Evolutionary conservation across 2,329 filamentous ascomycete species (phyloP).

Genomic region (Colletotrichum sp.): DNA sequence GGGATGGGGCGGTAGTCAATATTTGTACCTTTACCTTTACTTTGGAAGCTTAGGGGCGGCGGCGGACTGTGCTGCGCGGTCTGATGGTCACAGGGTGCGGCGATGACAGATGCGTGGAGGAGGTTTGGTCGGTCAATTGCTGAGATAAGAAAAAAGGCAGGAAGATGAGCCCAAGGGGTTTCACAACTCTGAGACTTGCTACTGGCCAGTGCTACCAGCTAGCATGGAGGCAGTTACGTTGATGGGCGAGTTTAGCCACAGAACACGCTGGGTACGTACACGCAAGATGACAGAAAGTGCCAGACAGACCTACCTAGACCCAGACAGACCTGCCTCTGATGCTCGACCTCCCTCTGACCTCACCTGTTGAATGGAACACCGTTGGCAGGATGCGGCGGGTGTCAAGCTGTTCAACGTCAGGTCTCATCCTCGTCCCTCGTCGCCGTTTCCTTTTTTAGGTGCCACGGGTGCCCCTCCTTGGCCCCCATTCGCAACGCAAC

Average conservation of each 20-base stretch:
- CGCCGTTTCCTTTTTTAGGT: conserved; percentile 12
- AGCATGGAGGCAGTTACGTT: neutral
- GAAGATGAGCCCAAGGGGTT: neutral
- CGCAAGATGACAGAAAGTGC: neutral
- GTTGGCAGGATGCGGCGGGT: neutral
- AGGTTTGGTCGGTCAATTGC: conserved; percentile 4
- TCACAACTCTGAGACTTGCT: conserved; percentile 13
- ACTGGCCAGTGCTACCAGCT: neutral
- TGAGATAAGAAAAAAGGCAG: conserved; percentile 18
- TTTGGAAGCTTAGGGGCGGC: neutral
- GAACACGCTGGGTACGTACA: neutral
- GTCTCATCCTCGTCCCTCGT: neutral
- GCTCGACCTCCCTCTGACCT: neutral
- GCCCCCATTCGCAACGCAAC: conserved; percentile 3
- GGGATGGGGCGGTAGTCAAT: conserved; percentile 12
- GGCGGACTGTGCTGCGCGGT: conserved; percentile 11
- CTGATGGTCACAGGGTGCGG: conserved; percentile 19
- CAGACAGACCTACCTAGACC: neutral
- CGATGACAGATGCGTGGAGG: conserved; percentile 17
- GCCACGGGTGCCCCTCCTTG: conserved; percentile 10
- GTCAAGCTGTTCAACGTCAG: neutral
- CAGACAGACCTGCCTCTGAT: neutral
- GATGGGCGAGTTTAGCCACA: neutral
- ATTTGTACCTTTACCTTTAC: conserved; percentile 13
- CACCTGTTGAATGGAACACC: neutral